Evolutionary conservation across 208 protist genomes (phyloP), one percentile per base, ranked within the genome.

Genomic region (Trypanosoma caninum): DNA sequence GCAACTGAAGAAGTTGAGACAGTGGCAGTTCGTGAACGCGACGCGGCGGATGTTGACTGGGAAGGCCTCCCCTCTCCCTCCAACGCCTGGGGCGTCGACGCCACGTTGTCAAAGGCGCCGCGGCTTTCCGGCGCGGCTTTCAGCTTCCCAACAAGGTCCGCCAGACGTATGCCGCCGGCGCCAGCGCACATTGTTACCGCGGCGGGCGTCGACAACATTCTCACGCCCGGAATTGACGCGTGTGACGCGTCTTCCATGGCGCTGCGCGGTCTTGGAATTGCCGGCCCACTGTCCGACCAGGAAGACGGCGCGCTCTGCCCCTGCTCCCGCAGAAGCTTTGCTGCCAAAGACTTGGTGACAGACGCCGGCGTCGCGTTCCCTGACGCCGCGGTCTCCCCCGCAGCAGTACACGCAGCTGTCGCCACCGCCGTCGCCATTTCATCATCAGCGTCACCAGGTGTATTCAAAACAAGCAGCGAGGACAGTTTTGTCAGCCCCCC

Each of bases 401-500:
- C n/a, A n/a, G n/a, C n/a, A n/a, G n/a, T n/a, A n/a, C n/a, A n/a
- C n/a, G n/a, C n/a, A n/a, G n/a, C n/a, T n/a, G n/a, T n/a, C n/a
- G n/a, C n/a, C 20, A 55, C 22, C 35, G 58, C 44, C 18, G 20
- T 48, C 27, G 35, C 33, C 11, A 37, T 30, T 22, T 20, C 23
- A 7, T 14, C 38, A 58, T 55, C 45, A 18, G 23, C 47, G 4
- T 79, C 71, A 11, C 34, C 30, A 13, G 54, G 37, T 30, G 69
- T 41, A 16, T 56, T 52, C 37, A 93, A 65, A 31, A 93, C 86
- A 16, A 97, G 79, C 50, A 97, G 73, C 30, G 72, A 65, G 11
- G 72, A 48, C 45, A 89, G 62, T 65, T 87, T 91, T 31, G 72
- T 76, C 34, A 97, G 76, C 41, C 78, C 82, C 1, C 83, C 91